phyloP scores from a whole-genome alignment of 257 asterid species.

The Lavandula angustifolia region DNA sequence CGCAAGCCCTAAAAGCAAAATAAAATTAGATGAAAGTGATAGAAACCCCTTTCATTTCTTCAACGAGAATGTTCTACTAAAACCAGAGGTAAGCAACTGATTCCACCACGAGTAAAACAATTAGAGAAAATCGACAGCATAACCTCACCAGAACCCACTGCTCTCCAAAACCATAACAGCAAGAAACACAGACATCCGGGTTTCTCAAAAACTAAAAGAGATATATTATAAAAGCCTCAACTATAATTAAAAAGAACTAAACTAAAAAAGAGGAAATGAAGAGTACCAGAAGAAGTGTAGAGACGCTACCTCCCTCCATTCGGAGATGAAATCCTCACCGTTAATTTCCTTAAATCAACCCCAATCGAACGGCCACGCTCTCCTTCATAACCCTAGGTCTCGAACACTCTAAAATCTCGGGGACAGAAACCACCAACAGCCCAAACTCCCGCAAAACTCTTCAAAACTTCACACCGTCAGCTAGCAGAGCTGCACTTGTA shows the following conservation, averaged over 20 bases:
- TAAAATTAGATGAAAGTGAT: background rate
- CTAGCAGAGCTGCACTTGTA: slow-evolving; percentile 7
- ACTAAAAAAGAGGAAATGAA: slow-evolving; percentile 56
- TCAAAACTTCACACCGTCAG: slow-evolving; percentile 24
- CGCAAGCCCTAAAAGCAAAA: background rate
- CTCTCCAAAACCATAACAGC: slow-evolving; percentile 20
- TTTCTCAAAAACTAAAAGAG: slow-evolving; percentile 18
- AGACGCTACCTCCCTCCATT: slow-evolving; percentile 99
- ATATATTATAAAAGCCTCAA: slow-evolving; percentile 16
- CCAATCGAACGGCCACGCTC: slow-evolving; percentile 44
- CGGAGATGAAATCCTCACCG: slow-evolving; percentile 82
- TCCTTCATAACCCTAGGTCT: slow-evolving; percentile 71
- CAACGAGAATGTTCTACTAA: slow-evolving; percentile 1
- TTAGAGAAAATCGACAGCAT: slow-evolving; percentile 3
- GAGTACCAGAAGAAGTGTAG: slow-evolving; percentile 94
- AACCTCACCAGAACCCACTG: slow-evolving; percentile 19
- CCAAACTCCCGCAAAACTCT: slow-evolving; percentile 12
- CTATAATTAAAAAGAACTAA: background rate
- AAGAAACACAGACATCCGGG: slow-evolving; percentile 9
- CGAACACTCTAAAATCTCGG: slow-evolving; percentile 20
- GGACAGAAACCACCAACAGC: slow-evolving; percentile 30
- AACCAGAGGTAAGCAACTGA: background rate
- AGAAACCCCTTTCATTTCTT: background rate
- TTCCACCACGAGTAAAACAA: slow-evolving; percentile 14
- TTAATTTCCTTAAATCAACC: slow-evolving; percentile 64